These are phyloP conservation scores for Fraxinus floribunda DNA, from an alignment of 305 asterid species.

Conservation along the genomic window DNA sequence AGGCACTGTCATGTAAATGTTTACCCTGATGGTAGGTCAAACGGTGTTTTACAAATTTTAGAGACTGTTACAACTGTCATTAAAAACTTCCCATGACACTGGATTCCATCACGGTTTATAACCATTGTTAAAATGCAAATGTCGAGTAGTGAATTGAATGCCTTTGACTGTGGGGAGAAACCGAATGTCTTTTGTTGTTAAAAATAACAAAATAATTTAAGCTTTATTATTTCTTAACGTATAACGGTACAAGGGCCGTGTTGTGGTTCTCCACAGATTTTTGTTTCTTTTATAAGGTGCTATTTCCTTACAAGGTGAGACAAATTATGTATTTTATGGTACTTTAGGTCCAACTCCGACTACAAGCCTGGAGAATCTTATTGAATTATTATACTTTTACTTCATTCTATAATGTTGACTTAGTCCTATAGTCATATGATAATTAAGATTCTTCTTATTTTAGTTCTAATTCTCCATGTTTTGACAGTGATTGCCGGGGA, in stretches of 20 bases:
- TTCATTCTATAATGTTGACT: neutral
- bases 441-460: neutral
- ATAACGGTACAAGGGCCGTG: neutral
- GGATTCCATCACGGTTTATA: neutral
- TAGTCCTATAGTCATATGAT: no score
- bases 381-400: neutral
- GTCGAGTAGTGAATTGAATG: neutral
- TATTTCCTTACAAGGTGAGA: neutral
- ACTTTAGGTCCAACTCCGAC: neutral
- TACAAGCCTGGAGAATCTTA: neutral
- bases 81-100: neutral
- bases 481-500: slow-evolving; percentile 77
- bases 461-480: neutral
- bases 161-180: neutral
- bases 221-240: neutral
- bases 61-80: neutral
- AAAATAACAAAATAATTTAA: neutral
- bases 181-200: neutral
- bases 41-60: neutral
- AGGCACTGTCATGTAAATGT: neutral
- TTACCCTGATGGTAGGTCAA: neutral
- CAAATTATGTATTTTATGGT: neutral
- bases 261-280: neutral
- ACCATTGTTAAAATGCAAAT: neutral
- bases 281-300: neutral